Conservation (phyloP, 148 eudicot genomes). For the Limonium bicolor region DNA sequence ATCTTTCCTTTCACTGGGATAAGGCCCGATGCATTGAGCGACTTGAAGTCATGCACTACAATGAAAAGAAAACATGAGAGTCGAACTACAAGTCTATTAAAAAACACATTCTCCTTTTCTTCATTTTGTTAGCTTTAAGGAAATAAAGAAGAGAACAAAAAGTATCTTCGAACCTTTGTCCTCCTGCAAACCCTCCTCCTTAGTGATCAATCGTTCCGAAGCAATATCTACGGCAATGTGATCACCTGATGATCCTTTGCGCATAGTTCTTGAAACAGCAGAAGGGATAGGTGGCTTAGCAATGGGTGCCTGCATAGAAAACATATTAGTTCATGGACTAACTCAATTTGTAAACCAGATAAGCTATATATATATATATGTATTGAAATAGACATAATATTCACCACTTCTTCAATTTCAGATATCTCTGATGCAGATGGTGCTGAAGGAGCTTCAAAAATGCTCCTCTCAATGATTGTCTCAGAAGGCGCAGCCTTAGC, state of each 20-base stretch:
- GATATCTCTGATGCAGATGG: conserved; percentile 70
- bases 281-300: conserved; percentile 50
- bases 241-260: conserved; percentile 85
- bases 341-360: too few relatives aligned
- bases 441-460: conserved; percentile 47
- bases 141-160: too few relatives aligned
- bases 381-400: not conserved
- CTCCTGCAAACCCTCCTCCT: conserved; percentile 41
- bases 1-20: conserved; percentile 81
- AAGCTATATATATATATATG: too few relatives aligned
- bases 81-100: too few relatives aligned
- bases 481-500: conserved; percentile 27
- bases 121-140: too few relatives aligned
- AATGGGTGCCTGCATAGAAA: conserved; percentile 42
- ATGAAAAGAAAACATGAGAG: too few relatives aligned
- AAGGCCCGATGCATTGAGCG: conserved; percentile 80
- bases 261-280: conserved; percentile 54
- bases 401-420: conserved; percentile 86
- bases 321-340: not conserved
- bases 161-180: conserved; percentile 97
- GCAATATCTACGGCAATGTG: conserved; percentile 76
- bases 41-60: conserved; percentile 86
- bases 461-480: conserved; percentile 38
- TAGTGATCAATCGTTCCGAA: conserved; percentile 63
- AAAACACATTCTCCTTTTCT: too few relatives aligned